phyloP scores from a whole-genome alignment of 345 rosid genomes.

The Clarkia xantiana region DNA sequence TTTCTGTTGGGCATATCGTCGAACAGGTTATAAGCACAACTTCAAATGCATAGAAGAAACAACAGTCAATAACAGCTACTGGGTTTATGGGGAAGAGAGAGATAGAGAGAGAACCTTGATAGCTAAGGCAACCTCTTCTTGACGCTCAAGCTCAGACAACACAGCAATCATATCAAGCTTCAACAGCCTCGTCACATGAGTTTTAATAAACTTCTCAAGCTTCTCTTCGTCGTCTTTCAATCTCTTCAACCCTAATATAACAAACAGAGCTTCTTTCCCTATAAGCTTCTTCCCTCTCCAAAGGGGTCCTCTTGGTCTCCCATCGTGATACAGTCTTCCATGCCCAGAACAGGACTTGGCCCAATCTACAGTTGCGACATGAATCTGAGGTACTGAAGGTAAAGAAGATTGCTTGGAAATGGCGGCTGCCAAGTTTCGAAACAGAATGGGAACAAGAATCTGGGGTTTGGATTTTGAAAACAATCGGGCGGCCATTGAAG shows the following conservation, averaged over 20 bases:
- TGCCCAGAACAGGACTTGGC: conserved; percentile 17
- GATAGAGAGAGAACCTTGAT: conserved; percentile 28
- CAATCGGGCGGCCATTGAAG: conserved; percentile 38
- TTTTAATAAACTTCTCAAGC: conserved; percentile 48
- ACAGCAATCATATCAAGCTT: conserved; percentile 74
- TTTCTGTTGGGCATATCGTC: conserved; percentile 22
- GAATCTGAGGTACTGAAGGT: conserved; percentile 11
- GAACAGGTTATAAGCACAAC: conserved; percentile 11
- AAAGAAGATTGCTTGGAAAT: conserved; percentile 9
- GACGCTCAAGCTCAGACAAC: conserved; percentile 76
- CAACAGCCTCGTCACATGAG: conserved; percentile 65
- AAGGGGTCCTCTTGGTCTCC: conserved; percentile 88
- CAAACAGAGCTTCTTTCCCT: conserved; percentile 79
- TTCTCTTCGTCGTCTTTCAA: conserved; percentile 62
- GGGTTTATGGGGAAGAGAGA: neutral
- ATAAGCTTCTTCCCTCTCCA: conserved; percentile 92
- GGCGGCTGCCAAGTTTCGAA: conserved; percentile 16
- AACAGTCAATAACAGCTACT: neutral
- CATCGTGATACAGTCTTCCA: conserved; percentile 51
- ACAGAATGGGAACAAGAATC: conserved; percentile 18
- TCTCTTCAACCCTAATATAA: conserved; percentile 60
- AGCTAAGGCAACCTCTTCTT: conserved; percentile 58
- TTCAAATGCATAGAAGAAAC: neutral
- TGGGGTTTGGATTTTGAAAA: conserved; percentile 30
- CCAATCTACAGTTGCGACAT: conserved; percentile 1